phyloP scores from a whole-genome alignment of 2,329 filamentous ascomycete species.

The Botrytis pseudocinerea region DNA sequence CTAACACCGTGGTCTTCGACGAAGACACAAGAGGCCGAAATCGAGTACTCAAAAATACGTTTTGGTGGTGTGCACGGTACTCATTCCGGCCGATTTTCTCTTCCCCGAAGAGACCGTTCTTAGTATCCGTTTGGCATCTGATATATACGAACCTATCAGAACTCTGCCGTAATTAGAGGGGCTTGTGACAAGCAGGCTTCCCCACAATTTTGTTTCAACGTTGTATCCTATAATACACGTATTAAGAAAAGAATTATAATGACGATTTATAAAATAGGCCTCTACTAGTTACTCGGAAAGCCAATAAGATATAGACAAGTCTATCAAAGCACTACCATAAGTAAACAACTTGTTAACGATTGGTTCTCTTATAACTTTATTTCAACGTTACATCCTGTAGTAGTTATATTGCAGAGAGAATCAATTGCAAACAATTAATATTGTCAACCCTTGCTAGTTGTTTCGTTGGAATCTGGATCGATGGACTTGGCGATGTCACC shows the following conservation, averaged over 20 bases:
- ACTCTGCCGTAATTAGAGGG: not conserved
- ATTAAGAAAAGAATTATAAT: not conserved
- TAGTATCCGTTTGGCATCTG: not conserved
- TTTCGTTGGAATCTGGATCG: not conserved
- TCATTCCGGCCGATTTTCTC: no score
- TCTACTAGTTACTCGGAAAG: not conserved
- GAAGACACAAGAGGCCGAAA: no score
- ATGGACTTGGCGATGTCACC: not conserved
- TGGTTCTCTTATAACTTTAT: not conserved
- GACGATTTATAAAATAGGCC: not conserved
- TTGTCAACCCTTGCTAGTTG: not conserved
- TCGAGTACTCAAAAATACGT: no score
- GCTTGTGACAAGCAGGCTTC: not conserved
- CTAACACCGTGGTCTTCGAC: no score
- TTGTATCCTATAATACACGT: not conserved
- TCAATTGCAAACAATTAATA: not conserved
- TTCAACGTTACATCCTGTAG: not conserved
- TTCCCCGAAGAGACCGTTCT: no score
- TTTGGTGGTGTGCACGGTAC: no score
- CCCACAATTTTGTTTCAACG: not conserved
- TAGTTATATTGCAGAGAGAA: not conserved
- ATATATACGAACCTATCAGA: not conserved
- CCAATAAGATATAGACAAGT: not conserved
- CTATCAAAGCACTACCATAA: not conserved
- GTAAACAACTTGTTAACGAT: not conserved